Base-by-base conservation (phyloP, 345 rosid species). In the Lagerstroemia speciosa region DNA sequence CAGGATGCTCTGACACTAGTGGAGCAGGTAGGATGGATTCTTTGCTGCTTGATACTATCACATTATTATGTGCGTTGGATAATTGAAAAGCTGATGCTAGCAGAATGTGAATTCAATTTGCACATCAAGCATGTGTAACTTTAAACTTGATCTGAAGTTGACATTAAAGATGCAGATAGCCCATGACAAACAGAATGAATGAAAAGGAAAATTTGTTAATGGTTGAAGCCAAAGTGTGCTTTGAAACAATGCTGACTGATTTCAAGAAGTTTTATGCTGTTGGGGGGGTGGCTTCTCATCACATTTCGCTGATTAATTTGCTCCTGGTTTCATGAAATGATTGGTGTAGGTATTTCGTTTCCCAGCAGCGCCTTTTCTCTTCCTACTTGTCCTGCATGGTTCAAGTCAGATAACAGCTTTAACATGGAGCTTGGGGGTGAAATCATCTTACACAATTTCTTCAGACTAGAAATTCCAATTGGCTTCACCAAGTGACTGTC, bases 401-500 rank as follows among this genome's bases (percentile, higher is more conserved):
- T 74, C 94, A 27, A 89, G 85, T 83, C 99, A 95, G 79, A 76
- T 89, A 57, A 77, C 87, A 16, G 85, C 96, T 41, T 74, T 89
- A 60, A 79, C 92, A 69, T 95, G 99, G 99, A 84, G 89, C 78
- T 74, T 12, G 83, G 92, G 33, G 94, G 97, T 64, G 92, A 83
- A 81, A 85, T 79, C 6, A 82, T 95, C 76, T 72, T 95, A 68
- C 87, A 86, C 48, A 85, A 82, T 75, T 90, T 95, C 69, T 89
- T 95, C 67, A 72, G 83, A 71, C 82, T 95, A 73, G 91, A 90
- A 71, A 83, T 92, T 67, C 99, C 99, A 30, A 75, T 80, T 95
- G 97, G 99, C 96, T 95, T 71, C 97, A 90, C 78, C 89, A 83
- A 67, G 92, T 84, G 68, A 86, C 97, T 41, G 81, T 90, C 74